phyloP scores from a whole-genome alignment of 495 filamentous ascomycete genomes.

The Aspergillus hancockii region DNA sequence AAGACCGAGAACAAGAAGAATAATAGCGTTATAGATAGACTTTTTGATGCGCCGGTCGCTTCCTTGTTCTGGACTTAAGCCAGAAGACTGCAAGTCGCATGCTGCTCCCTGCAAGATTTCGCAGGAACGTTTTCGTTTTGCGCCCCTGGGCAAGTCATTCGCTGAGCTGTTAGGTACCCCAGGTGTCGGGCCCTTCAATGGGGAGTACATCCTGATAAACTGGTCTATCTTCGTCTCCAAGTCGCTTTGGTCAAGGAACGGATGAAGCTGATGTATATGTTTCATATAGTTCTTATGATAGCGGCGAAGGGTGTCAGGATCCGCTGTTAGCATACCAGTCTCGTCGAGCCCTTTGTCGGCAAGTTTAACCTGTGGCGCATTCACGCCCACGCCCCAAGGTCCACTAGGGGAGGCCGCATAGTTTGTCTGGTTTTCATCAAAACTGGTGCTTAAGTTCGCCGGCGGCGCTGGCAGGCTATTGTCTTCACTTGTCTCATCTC shows the following conservation, averaged over 20 bases:
- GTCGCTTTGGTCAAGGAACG: slow-evolving; percentile 66
- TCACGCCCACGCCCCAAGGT: slow-evolving; percentile 34
- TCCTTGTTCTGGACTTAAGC: slow-evolving; percentile 6
- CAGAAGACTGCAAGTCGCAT: slow-evolving; percentile 24
- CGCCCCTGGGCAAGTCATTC: slow-evolving; percentile 28
- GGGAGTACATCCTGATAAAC: slow-evolving; percentile 50
- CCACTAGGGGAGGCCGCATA: slow-evolving; percentile 22
- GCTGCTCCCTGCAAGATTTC: slow-evolving; percentile 30
- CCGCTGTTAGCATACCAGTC: slow-evolving; percentile 65
- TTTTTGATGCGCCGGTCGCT: slow-evolving; percentile 29
- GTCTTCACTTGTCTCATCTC: slow-evolving; percentile 51
- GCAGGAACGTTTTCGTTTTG: slow-evolving; percentile 48
- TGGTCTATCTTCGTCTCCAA: slow-evolving; percentile 50
- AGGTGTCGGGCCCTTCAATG: slow-evolving; percentile 20
- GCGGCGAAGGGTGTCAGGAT: slow-evolving; percentile 57
- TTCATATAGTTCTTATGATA: slow-evolving; percentile 72
- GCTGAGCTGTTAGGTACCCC: slow-evolving; percentile 15
- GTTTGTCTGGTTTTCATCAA: slow-evolving; percentile 27
- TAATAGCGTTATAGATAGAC: slow-evolving; percentile 66
- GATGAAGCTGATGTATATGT: slow-evolving; percentile 86
- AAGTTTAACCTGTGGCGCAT: slow-evolving; percentile 13
- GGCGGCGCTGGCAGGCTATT: slow-evolving; percentile 24
- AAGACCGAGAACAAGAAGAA: slow-evolving; percentile 80
- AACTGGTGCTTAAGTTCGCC: slow-evolving; percentile 13
- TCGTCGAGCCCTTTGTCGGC: slow-evolving; percentile 54